Percentiles rank a stretch among this genome's conserved stretches.
Conservation (phyloP, 495 filamentous ascomycete genomes). For the Rhypophila decipiens region DNA sequence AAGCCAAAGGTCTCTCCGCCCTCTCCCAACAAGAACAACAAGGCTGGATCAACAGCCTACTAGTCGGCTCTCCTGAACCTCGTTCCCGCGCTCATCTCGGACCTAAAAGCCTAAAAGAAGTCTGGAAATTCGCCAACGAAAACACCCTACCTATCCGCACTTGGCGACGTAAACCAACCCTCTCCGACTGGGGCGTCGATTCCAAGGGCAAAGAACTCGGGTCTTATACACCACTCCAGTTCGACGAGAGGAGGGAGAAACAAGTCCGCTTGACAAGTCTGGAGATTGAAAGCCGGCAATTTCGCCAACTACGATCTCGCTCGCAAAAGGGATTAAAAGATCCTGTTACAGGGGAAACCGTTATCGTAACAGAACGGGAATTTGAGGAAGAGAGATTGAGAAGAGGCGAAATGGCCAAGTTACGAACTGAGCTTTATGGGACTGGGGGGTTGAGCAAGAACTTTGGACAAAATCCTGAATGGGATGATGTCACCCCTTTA, state of each 20-base stretch:
- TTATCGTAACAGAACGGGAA: slow-evolving; percentile 29
- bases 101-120: slow-evolving; percentile 40
- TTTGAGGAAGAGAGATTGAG: slow-evolving; percentile 39
- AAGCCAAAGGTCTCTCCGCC: slow-evolving; percentile 20
- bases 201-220: slow-evolving; percentile 33
- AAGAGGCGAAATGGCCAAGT: slow-evolving; percentile 36
- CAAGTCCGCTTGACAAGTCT: slow-evolving; percentile 21
- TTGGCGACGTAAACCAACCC: slow-evolving; percentile 16
- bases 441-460: slow-evolving; percentile 33
- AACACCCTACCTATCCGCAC: slow-evolving; percentile 34
- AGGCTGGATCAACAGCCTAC: slow-evolving; percentile 28
- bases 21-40: slow-evolving; percentile 31
- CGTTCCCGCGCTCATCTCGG: slow-evolving; percentile 16
- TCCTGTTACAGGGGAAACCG: slow-evolving; percentile 10
- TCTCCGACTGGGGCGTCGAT: slow-evolving; percentile 36
- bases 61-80: slow-evolving; percentile 23
- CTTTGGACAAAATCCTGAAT: slow-evolving; percentile 66
- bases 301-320: slow-evolving; percentile 20
- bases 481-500: slow-evolving; percentile 79
- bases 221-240: slow-evolving; percentile 33
- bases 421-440: slow-evolving; percentile 36
- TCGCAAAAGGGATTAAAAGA: slow-evolving; percentile 11
- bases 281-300: slow-evolving; percentile 21
- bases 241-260: slow-evolving; percentile 24
- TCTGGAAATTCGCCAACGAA: slow-evolving; percentile 43